These are phyloP conservation scores for Sphagnum tenellum DNA, from an alignment of 225 moss, liverwort and hornwort genomes.

Conservation along the genomic window DNA sequence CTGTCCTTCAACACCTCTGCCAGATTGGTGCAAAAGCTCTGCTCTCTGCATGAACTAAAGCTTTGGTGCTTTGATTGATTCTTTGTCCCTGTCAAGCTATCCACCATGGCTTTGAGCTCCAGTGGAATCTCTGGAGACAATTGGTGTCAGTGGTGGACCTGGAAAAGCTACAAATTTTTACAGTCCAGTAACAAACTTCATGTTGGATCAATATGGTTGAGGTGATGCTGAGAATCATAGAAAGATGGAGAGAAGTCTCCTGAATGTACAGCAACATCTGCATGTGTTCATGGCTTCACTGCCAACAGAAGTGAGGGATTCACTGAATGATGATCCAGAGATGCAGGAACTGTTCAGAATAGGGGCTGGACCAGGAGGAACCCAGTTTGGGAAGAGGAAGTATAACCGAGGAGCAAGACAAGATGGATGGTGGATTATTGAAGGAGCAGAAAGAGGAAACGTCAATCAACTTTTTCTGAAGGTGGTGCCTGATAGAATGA, in stretches of 20 bases:
- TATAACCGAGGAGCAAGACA: not conserved
- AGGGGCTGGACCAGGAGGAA: too few relatives aligned
- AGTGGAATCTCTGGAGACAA: slow-evolving; percentile 28
- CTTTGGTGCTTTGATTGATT: slow-evolving; percentile 88
- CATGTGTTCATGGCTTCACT: slow-evolving; percentile 38
- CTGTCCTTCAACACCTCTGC: slow-evolving; percentile 84
- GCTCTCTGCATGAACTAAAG: slow-evolving; percentile 93
- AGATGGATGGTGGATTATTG: not conserved
- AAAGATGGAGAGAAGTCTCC: slow-evolving; percentile 34
- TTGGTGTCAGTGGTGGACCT: too few relatives aligned
- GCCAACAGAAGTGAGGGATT: too few relatives aligned
- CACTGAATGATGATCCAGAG: too few relatives aligned
- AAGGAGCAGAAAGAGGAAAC: not conserved
- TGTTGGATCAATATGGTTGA: slow-evolving; percentile 62
- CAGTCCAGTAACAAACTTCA: slow-evolving; percentile 18
- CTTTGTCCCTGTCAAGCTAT: slow-evolving; percentile 83
- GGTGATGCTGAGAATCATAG: slow-evolving; percentile 53
- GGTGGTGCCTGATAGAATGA: not conserved
- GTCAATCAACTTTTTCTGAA: not conserved
- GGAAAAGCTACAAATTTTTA: slow-evolving; percentile 50
- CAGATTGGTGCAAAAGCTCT: slow-evolving; percentile 54
- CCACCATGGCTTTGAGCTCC: slow-evolving; percentile 72
- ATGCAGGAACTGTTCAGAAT: too few relatives aligned
- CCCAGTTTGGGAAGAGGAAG: not conserved
- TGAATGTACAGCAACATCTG: slow-evolving; percentile 39